Evolutionary conservation across 306 rosid genomes (phyloP).

Genomic region (Prunus salicina): DNA sequence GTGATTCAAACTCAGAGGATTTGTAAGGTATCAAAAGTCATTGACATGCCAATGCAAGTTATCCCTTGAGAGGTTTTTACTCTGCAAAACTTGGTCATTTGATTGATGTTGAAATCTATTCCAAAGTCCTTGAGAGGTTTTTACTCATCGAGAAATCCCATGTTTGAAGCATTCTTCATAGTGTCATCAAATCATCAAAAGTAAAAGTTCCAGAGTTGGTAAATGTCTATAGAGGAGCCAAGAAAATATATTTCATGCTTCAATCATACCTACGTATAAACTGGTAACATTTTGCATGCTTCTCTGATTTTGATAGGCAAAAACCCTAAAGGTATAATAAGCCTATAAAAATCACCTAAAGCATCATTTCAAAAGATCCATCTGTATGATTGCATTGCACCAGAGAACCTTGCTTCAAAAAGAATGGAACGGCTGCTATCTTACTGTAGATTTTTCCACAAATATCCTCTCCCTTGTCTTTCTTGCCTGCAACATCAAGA

Average conservation of each 20-base stretch:
- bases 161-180: no score
- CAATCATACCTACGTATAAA: no score
- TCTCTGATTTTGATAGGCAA: not conserved
- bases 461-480: conserved; percentile 48
- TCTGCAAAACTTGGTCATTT: no score
- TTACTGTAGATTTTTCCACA: conserved; percentile 24
- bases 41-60: no score
- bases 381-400: not conserved
- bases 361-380: not conserved
- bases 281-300: not conserved
- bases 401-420: not conserved
- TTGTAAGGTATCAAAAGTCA: not conserved
- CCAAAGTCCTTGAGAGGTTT: not conserved
- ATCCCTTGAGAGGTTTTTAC: no score
- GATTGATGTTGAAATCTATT: not conserved
- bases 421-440: conserved; percentile 19
- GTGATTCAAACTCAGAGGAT: not conserved
- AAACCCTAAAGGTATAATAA: not conserved
- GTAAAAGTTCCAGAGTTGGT: no score
- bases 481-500: conserved; percentile 24
- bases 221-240: no score
- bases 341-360: not conserved
- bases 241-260: no score
- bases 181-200: no score
- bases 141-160: no score